Percentiles rank a stretch among this genome's conserved stretches.
Evolutionary conservation across 139 green algal genomes (phyloP).

Genomic region (Astrephomene gubernaculifera): DNA sequence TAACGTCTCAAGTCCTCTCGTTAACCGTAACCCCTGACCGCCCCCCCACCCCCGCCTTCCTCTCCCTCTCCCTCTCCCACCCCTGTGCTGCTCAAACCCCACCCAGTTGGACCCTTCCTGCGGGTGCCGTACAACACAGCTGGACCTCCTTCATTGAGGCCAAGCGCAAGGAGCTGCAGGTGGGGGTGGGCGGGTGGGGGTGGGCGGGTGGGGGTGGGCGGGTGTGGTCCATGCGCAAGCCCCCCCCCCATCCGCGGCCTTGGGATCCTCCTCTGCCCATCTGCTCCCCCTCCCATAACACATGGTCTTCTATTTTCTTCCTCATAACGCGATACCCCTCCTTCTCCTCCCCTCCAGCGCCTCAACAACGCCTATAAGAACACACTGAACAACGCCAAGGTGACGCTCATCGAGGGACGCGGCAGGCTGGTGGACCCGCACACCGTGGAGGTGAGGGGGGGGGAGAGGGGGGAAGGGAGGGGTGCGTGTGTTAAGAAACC

Average conservation of each 20-base stretch:
- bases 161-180: slow-evolving; percentile 92
- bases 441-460: slow-evolving; percentile 80
- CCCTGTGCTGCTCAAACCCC: background rate
- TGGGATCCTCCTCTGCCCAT: background rate
- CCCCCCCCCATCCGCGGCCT: no score
- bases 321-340: background rate
- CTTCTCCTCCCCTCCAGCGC: slow-evolving; percentile 46
- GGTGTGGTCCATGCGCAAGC: background rate
- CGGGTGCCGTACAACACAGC: slow-evolving; percentile 48
- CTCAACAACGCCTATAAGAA: slow-evolving; percentile 94
- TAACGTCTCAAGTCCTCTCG: no score
- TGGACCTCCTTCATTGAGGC: slow-evolving; percentile 75
- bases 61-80: background rate
- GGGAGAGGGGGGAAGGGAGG: no score
- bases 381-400: slow-evolving; percentile 82
- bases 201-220: background rate
- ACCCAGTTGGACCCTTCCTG: slow-evolving; percentile 56
- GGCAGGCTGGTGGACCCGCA: slow-evolving; percentile 88
- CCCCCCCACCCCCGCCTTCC: background rate
- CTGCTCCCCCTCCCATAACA: background rate
- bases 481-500: background rate
- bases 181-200: background rate
- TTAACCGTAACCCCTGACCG: no score
- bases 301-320: background rate
- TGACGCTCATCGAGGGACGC: slow-evolving; percentile 85